Evolutionary conservation across 2,329 filamentous ascomycete species (phyloP).

Genomic region (Aspergillus glaucus): DNA sequence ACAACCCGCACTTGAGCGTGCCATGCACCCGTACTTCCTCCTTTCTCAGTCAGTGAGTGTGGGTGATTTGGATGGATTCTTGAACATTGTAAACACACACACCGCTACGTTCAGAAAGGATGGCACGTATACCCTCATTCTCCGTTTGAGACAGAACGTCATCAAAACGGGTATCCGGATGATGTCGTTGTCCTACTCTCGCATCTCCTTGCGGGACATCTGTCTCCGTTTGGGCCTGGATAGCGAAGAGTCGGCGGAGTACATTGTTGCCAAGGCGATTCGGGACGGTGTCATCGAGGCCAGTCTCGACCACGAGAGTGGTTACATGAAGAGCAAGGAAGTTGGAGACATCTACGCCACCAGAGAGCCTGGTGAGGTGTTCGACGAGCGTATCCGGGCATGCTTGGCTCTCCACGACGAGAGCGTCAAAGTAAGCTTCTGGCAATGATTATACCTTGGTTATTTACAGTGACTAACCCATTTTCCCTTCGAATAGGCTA

Average conservation of each 20-base stretch:
- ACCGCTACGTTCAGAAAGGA: slow-evolving; percentile 83
- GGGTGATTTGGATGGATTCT: slow-evolving; percentile 91
- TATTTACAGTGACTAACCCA: not conserved
- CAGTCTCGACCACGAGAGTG: slow-evolving; percentile 84
- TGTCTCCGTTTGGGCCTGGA: slow-evolving; percentile 90
- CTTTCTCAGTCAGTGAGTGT: slow-evolving; percentile 93
- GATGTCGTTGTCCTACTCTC: slow-evolving; percentile 97
- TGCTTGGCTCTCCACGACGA: slow-evolving; percentile 91
- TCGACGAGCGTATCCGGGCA: slow-evolving; percentile 92
- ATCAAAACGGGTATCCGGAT: slow-evolving; percentile 99
- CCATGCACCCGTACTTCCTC: slow-evolving; percentile 86
- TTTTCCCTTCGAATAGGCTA: slow-evolving; percentile 55
- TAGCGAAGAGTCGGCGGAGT: slow-evolving; percentile 95
- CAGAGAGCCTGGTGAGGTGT: slow-evolving; percentile 89
- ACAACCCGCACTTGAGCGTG: slow-evolving; percentile 75
- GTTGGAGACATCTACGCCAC: slow-evolving; percentile 94
- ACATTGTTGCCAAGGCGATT: slow-evolving; percentile 98
- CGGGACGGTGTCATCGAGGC: slow-evolving; percentile 96
- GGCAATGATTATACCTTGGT: not conserved
- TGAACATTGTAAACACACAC: slow-evolving; percentile 76
- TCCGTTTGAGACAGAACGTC: slow-evolving; percentile 93
- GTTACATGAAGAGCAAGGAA: slow-evolving; percentile 98
- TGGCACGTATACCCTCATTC: slow-evolving; percentile 89
- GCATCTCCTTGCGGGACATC: slow-evolving; percentile 93
- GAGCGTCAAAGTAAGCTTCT: slow-evolving; percentile 76